Base-by-base conservation (phyloP, 2,329 filamentous ascomycete species). In the Drechslerella dactyloides region DNA sequence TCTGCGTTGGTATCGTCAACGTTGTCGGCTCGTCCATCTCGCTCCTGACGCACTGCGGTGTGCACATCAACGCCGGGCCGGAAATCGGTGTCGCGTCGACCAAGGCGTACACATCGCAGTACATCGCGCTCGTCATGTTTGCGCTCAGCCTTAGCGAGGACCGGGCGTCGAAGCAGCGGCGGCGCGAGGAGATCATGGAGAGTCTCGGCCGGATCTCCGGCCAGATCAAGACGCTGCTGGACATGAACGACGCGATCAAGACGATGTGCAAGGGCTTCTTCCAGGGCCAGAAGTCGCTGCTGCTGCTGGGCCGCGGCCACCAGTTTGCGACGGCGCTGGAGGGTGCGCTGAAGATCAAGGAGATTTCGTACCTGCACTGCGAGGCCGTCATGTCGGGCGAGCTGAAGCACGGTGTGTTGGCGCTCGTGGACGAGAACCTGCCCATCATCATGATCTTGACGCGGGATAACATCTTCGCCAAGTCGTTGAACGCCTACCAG, bases 41-140 rank as follows among this genome's bases (percentile, higher is more conserved):
- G 52, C 89, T 99, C 77, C 89, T 99, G 78, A 99, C 94, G 75
- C 94, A 99, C 86, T 99, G 94, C 78, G 94, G 94, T 92, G 94
- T 99, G 63, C 94, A 99, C 85, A 93, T 99, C 84, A 99, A 99
- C 82, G 94, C 94, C 76, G 94, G 94, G 65, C 94, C 94, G 60
- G 94, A 99, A 82, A 97, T 99, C 75, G 94, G 94, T 87, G 94
- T 99, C 75, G 94, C 94, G 72, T 97, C 93, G 52, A 99, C 94
- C 81, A 99, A 99, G 85, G 94, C 94, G 42, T 99, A 99, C 84
- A 99, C 94, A 13, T 97, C 94, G 52, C 94, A 99, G 81, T 99
- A 97, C 81, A 91, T 99, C 79, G 96, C 94, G 80, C 97, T 99
- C 92, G 90, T 97, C 82, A 99, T 99, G 94, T 97, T 99, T 78